Base-by-base conservation (phyloP, 805 yeast species). In the Kodamaea leandrae region DNA sequence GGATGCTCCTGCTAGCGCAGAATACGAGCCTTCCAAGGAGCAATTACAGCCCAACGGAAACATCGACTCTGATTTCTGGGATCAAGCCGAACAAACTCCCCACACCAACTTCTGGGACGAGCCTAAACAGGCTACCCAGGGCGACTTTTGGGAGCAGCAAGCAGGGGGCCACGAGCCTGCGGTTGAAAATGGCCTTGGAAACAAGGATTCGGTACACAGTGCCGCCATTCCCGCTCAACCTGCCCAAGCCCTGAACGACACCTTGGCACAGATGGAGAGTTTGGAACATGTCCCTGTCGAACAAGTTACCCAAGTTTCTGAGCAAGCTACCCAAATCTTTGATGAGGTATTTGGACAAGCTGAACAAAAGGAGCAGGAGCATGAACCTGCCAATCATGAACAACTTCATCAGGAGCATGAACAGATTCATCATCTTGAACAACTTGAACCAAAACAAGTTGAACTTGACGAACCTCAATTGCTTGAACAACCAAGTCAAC, bases 11-110 rank as follows among this genome's bases (percentile, higher is more conserved):
- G 26, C 10, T 8, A 26, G 14, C 20, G 17, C 26, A 6, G 40
- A 28, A 21, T 42, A 32, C 27, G 52, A 40, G 20, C 48, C 48
- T 9, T 20, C 46, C 17, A 18, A 35, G 23, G 46, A 42, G 19
- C 44, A 47, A 19, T 42, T 46, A 38, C 36, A 34, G 30, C 46
- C 48, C 6, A 27, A 12, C 14, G 17, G 5, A 9, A 7, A 28
- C 16, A 12, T 28, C 13, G 33, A 30, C 13, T 17, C 20, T 17
- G 33, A 30, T 16, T 30, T 30, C 21, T 30, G 33, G 33, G 21
- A 30, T 30, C 33, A 30, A 12, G 33, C 18, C 13, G 33, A 30
- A 17, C 33, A 30, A 18, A 6, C 16, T 5, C 16, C 32, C 17
- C 32, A 30, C 21, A 30, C 10, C 29, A 26, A 26, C 29, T 26